Evolutionary conservation across 495 filamentous ascomycete species (phyloP), one percentile per base, ranked within the genome.

Genomic region (Extremus antarcticus): DNA sequence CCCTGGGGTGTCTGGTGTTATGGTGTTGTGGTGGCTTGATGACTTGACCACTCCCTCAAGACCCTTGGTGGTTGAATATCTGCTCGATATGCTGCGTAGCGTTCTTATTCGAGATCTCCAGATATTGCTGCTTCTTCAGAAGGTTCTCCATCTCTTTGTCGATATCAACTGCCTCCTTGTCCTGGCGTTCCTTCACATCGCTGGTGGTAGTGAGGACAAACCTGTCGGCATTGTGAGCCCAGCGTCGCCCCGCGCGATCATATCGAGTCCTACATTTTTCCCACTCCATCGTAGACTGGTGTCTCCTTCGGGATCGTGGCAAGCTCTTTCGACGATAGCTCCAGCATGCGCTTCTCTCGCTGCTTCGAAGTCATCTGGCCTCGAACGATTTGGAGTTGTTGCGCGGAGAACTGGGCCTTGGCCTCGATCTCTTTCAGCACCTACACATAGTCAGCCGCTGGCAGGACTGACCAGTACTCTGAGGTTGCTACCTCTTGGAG

Each of bases 101-200:
- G 63, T 96, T 98, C 76, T 94, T 87, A 65, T 87, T 81, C 48
- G 92, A 97, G 54, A 85, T 92, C 74, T 98, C 94, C 9, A 95
- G 79, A 67, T 95, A 97, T 54, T 91, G 81, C 55, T 95, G 76
- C 72, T 90, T 88, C 80, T 95, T 95, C 58, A 86, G 85, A 53
- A 96, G 71, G 47, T 79, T 82, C 51, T 83, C 73, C 54, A 94
- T 78, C 57, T 95, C 90, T 21, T 78, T 71, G 60, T 88, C 84
- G 32, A 90, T 70, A 58, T 87, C 83, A 65, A 82, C 74, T 48
- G 81, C 83, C 70, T 94, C 87, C n/a, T 74, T 73, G 17, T 80
- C 77, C 47, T 96, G 76, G 52, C 88, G 83, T 63, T 80, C 80
- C 64, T 91, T 83, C 58, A 96, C 79, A 2, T 81, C 76, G 23